These are phyloP conservation scores for Pyronema omphalodes DNA, from an alignment of 495 filamentous ascomycete genomes.

Conservation along the genomic window DNA sequence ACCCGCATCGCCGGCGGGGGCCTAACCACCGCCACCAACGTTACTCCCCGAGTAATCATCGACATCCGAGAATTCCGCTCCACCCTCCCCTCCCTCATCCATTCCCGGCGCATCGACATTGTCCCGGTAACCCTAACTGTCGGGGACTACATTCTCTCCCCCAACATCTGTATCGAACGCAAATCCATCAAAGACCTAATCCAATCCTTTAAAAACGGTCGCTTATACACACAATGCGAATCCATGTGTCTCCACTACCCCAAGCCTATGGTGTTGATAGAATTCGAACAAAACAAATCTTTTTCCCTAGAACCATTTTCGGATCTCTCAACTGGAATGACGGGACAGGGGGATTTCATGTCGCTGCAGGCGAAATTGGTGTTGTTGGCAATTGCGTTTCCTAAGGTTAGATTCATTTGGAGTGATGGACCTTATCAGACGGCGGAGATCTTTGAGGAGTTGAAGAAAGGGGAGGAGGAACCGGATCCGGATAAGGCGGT, in stretches of 20 bases:
- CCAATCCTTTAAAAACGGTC: constrained; percentile 72
- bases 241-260: constrained; percentile 89
- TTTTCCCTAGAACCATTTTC: constrained; percentile 60
- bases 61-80: constrained; percentile 93
- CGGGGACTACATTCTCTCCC: constrained; percentile 86
- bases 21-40: constrained; percentile 64
- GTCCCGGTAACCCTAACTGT: constrained; percentile 92
- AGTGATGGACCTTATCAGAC: constrained; percentile 86
- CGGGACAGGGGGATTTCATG: constrained; percentile 39
- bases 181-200: constrained; percentile 87
- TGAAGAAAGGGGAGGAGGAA: constrained; percentile 75
- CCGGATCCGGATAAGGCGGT: constrained; percentile 82
- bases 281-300: constrained; percentile 93
- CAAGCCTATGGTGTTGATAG: constrained; percentile 77
- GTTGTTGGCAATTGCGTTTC: constrained; percentile 81
- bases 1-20: constrained; percentile 93
- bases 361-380: constrained; percentile 76
- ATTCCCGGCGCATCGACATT: constrained; percentile 67
- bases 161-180: constrained; percentile 79
- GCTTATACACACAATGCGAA: constrained; percentile 82
- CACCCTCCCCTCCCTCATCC: constrained; percentile 74
- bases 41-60: constrained; percentile 70
- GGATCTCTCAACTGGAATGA: constrained; percentile 14
- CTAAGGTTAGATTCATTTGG: constrained; percentile 79
- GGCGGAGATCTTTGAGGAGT: constrained; percentile 83